A percentile compares a stretch with the other conserved stretches of the same genome.
phyloP scores from a whole-genome alignment of 345 rosid genomes.

The Geranium brycei region DNA sequence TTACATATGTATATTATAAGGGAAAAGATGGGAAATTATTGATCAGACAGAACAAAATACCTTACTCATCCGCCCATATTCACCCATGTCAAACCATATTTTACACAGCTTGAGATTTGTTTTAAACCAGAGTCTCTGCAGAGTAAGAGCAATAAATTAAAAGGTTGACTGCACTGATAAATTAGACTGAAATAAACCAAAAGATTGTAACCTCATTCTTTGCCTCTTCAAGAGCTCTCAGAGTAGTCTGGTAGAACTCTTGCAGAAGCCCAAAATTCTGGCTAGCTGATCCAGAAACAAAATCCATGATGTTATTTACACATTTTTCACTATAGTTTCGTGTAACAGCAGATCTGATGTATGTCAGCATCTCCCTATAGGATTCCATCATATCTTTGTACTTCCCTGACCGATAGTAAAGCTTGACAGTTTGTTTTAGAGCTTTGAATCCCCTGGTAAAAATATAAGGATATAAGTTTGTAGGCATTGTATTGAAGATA shows the following conservation, averaged over 20 bases:
- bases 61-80: slow-evolving; percentile 95
- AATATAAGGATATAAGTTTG: background rate
- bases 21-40: background rate
- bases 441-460: slow-evolving; percentile 90
- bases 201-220: slow-evolving; percentile 64
- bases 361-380: slow-evolving; percentile 84
- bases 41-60: slow-evolving; percentile 22
- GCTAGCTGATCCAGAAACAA: slow-evolving; percentile 97
- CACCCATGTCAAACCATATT: slow-evolving; percentile 96
- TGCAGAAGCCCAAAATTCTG: slow-evolving; percentile 78
- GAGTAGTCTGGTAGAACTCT: slow-evolving; percentile 88
- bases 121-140: slow-evolving; percentile 98
- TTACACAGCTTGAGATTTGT: slow-evolving; percentile 97
- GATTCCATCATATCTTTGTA: slow-evolving; percentile 95
- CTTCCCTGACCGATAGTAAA: slow-evolving; percentile 79
- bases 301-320: slow-evolving; percentile 96
- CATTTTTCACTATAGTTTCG: slow-evolving; percentile 96
- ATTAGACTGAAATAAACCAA: background rate
- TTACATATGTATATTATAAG: background rate
- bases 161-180: background rate
- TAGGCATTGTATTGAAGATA: no score
- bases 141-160: background rate
- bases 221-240: slow-evolving; percentile 98
- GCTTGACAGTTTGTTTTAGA: slow-evolving; percentile 92
- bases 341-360: slow-evolving; percentile 94